A percentile compares a stretch with the other conserved stretches of the same genome.
These are phyloP conservation scores for Geranomyces variabilis DNA, from an alignment of 192 early-diverging fungal genomes.

Conservation along the genomic window DNA sequence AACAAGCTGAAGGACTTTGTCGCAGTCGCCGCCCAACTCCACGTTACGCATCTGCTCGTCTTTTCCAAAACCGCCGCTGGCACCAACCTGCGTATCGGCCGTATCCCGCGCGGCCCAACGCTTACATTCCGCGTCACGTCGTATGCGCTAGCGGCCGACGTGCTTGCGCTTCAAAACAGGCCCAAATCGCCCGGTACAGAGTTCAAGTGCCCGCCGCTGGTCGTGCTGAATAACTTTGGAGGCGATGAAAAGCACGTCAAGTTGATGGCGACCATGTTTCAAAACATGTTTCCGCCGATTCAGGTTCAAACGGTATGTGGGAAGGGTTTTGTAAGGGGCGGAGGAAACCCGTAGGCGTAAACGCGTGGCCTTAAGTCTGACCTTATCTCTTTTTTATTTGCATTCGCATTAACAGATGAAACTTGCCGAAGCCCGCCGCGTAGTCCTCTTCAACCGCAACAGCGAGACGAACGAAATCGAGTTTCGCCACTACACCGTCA, in stretches of 20 bases:
- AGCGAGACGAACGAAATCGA: constrained; percentile 80
- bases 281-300: constrained; percentile 96
- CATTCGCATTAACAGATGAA: constrained; percentile 72
- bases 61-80: constrained; percentile 79
- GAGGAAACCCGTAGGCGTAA: no score
- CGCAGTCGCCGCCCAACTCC: constrained; percentile 78
- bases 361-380: no score
- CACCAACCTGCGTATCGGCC: constrained; percentile 78
- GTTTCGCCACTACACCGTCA: constrained; percentile 92
- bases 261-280: constrained; percentile 92
- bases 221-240: constrained; percentile 82
- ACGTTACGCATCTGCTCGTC: constrained; percentile 86
- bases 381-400: constrained; percentile 29
- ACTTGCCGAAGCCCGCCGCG: constrained; percentile 83
- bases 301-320: constrained; percentile 79
- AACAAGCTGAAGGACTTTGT: constrained; percentile 96
- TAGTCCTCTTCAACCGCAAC: constrained; percentile 92
- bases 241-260: constrained; percentile 77
- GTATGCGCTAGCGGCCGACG: constrained; percentile 84
- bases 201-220: constrained; percentile 78
- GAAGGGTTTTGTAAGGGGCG: no score
- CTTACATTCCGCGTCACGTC: constrained; percentile 80
- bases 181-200: constrained; percentile 79
- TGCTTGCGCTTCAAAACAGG: constrained; percentile 72
- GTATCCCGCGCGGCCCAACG: constrained; percentile 91